Evolutionary conservation across 2,329 filamentous ascomycete genomes (phyloP).

Genomic region (Talaromyces sp.): DNA sequence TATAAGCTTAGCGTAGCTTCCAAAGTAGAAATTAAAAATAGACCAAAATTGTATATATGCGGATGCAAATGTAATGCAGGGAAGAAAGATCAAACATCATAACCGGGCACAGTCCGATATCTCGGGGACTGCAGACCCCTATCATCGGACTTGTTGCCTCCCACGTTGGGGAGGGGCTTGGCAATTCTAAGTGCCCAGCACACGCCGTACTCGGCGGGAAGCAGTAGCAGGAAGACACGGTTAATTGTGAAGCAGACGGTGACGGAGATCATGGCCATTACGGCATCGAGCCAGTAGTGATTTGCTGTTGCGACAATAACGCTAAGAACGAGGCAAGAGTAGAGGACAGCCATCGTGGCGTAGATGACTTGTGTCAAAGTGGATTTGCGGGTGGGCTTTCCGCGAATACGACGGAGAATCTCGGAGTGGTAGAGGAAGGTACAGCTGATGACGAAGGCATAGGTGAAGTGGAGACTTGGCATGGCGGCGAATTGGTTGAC

Average conservation of each 20-base stretch:
- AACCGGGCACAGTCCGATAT: neutral
- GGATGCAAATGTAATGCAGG: neutral
- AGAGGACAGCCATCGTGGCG: conserved; percentile 50
- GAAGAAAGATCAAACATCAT: neutral
- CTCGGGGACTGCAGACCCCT: neutral
- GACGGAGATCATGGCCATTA: conserved; percentile 54
- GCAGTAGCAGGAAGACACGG: conserved; percentile 52
- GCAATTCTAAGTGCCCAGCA: conserved; percentile 53
- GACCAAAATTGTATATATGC: neutral
- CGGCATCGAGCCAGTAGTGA: conserved; percentile 60
- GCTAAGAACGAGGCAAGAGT: conserved; percentile 53
- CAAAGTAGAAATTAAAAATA: neutral
- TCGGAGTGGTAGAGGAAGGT: conserved; percentile 58
- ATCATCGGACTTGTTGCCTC: neutral
- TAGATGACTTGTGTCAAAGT: conserved; percentile 49
- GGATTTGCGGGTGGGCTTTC: conserved; percentile 46
- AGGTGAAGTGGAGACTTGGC: conserved; percentile 61
- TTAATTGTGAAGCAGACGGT: conserved; percentile 53
- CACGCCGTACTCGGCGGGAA: conserved; percentile 56
- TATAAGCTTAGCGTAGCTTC: neutral
- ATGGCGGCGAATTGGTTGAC: conserved; percentile 63
- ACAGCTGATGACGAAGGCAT: conserved; percentile 58
- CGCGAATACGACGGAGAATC: conserved; percentile 49
- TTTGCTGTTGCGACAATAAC: conserved; percentile 63
- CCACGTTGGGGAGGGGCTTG: conserved; percentile 45